phyloP scores from a whole-genome alignment of 2,329 filamentous ascomycete species.

The Didymella sp. region DNA sequence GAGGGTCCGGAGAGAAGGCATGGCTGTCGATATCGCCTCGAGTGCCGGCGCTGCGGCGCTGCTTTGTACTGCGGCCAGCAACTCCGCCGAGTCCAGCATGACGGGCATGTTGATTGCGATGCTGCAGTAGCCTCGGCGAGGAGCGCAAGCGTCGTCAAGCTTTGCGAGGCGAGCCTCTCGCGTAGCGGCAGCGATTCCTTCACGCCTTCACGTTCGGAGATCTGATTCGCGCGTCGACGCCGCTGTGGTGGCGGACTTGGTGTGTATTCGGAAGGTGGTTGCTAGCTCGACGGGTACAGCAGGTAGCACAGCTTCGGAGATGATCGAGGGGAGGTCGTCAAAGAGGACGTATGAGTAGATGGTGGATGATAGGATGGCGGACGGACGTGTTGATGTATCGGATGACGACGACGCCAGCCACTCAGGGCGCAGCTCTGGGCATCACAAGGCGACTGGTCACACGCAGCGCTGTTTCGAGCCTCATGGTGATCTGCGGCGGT shows the following conservation, averaged over 20 bases:
- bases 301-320: constrained; percentile 7
- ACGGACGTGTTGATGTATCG: background rate
- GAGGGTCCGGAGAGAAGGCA: constrained; percentile 47
- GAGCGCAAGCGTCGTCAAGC: constrained; percentile 33
- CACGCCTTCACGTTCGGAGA: constrained; percentile 27
- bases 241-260: constrained; percentile 11
- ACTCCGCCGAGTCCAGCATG: constrained; percentile 32
- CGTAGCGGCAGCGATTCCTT: constrained; percentile 31
- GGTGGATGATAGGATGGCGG: background rate
- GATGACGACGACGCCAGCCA: constrained; percentile 39
- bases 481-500: constrained; percentile 39
- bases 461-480: constrained; percentile 39
- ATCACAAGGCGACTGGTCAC: constrained; percentile 35
- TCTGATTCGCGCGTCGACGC: constrained; percentile 30
- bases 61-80: constrained; percentile 36
- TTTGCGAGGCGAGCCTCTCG: constrained; percentile 39
- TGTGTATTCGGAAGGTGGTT: constrained; percentile 32
- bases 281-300: constrained; percentile 10
- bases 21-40: constrained; percentile 36
- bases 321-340: constrained; percentile 3
- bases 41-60: constrained; percentile 22
- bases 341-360: background rate
- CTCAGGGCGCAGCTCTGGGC: constrained; percentile 42
- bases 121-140: constrained; percentile 12
- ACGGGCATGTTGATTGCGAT: constrained; percentile 25